Conservation (phyloP, 108 stramenopile genomes). For the Pseudonitzschia pungens region DNA sequence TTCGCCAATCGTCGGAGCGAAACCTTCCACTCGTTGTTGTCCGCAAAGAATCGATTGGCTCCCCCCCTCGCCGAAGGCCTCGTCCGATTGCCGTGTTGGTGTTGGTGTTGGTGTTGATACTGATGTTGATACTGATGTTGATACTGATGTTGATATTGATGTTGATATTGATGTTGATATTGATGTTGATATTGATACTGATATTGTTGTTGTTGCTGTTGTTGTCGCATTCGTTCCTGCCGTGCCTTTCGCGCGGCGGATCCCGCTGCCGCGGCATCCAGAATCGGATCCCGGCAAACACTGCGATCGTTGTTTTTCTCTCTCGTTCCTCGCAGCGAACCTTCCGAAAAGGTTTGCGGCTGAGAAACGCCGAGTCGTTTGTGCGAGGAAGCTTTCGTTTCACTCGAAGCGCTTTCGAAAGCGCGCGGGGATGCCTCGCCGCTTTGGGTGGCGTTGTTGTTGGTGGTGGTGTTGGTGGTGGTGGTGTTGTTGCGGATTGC, state of each 20-base stretch:
- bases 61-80: not conserved
- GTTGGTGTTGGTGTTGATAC: conserved; percentile 12
- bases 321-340: not conserved
- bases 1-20: conserved; percentile 36
- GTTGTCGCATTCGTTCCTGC: conserved; percentile 13
- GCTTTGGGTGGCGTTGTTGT: too few relatives aligned
- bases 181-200: too few relatives aligned
- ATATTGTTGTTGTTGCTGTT: not conserved
- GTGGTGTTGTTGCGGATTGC: too few relatives aligned
- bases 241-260: conserved; percentile 27
- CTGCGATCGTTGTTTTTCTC: not conserved
- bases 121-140: not conserved
- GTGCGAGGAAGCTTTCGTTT: too few relatives aligned
- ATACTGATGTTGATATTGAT: too few relatives aligned
- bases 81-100: not conserved
- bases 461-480: too few relatives aligned
- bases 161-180: too few relatives aligned
- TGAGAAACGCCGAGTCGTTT: not conserved
- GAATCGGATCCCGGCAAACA: conserved; percentile 30
- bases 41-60: not conserved
- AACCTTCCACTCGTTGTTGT: conserved; percentile 32
- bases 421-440: too few relatives aligned
- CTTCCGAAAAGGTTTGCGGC: conserved; percentile 8
- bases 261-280: conserved; percentile 36
- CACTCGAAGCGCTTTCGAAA: too few relatives aligned